Percentiles rank a stretch among this genome's conserved stretches.
phyloP scores from a whole-genome alignment of 169 alveolate species.

The Plasmodium cynomolgi region DNA sequence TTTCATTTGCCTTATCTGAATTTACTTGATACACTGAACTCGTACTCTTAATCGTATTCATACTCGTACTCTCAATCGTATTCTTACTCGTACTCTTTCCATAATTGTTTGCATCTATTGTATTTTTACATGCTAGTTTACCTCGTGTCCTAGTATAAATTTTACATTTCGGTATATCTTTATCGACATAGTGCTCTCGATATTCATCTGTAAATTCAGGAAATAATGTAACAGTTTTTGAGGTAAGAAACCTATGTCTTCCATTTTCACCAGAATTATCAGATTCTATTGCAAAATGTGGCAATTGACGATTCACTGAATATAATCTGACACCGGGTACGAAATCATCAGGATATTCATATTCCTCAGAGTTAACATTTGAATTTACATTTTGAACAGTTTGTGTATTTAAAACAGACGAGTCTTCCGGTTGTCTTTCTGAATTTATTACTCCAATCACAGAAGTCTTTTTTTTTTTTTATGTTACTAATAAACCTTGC shows the following conservation, averaged over 20 bases:
- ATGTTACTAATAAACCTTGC: not conserved
- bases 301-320: not conserved
- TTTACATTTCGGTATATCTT: not conserved
- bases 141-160: not conserved
- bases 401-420: not conserved
- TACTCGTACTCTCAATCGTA: too few species aligned
- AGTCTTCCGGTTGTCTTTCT: not conserved
- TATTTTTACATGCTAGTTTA: not conserved
- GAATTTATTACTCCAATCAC: not conserved
- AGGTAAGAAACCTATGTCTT: not conserved
- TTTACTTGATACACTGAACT: too few species aligned
- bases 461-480: not conserved
- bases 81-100: too few species aligned
- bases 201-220: not conserved
- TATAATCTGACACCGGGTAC: not conserved
- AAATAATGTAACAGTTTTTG: not conserved
- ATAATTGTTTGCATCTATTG: too few species aligned
- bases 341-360: not conserved
- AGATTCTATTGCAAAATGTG: not conserved
- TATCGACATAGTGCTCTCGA: not conserved
- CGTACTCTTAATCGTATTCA: too few species aligned
- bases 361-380: not conserved
- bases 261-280: not conserved
- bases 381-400: not conserved
- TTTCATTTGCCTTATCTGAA: too few species aligned